Evolutionary conservation across 148 eudicot species (phyloP), one percentile per base, ranked within the genome.

Genomic region (Amaranthus hypochondriacus): DNA sequence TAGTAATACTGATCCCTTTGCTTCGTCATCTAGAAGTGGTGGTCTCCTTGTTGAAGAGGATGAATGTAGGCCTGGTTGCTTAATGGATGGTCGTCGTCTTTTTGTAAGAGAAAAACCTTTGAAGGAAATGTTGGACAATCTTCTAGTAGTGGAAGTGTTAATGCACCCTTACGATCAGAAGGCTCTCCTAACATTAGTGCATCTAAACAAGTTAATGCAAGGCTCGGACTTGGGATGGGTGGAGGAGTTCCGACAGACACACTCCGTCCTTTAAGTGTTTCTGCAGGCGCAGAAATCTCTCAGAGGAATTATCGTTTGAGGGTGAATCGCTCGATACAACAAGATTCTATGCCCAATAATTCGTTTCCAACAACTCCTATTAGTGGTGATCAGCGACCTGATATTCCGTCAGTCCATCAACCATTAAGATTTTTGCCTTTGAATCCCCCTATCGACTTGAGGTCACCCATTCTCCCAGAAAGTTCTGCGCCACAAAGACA

Each of bases 51-150:
- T 75, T 75, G 87, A 87, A 68, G 91, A 86, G 46, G 82, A 80
- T 69, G 91, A 87, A 54, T 83, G 73, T 53, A 85, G 84, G 74
- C 79, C 96, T 58, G 82, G 83, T 42, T 74, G 73, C 78, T 82
- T 90, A 53, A 44, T 84, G 75, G 96, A 89, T 65, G 86, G 84
- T 72, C 87, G 90, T 12, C 88, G 89, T 61, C 47, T 76, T 46
- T 83, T 7, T 86, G 96, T 79, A 96, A 96, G 82, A 83, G 99
- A 73, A 96, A 96, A 77, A 81, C 87, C 57, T 70, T 87, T 74
- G 99, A 92, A 78, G 88, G 80, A 54, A 79, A 81, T 74, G 81
- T 48, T 48, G 93, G 97, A 14, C 97, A 86, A 73, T 90, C 99
- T 53, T 96, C 99, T 76, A 82, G 63, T 61, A 72, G 84, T 77